Evolutionary conservation across 305 asterid genomes (phyloP).

Genomic region (Fraxinus baroniana): DNA sequence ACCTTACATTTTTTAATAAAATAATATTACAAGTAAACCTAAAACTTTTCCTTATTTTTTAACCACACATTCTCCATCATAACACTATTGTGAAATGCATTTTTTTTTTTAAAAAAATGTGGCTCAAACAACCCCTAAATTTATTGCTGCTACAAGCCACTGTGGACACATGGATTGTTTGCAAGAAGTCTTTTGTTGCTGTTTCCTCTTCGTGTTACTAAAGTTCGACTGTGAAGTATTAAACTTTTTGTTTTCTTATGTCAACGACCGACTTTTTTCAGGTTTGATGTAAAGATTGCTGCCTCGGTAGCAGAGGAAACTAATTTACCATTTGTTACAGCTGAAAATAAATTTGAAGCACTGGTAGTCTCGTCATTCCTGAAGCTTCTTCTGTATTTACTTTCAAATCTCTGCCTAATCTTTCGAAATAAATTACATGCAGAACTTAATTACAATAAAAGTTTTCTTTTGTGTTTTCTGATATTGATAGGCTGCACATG

Average conservation of each 20-base stretch:
- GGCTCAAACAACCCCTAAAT: background rate
- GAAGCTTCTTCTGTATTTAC: constrained; percentile 23
- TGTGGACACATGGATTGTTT: constrained; percentile 9
- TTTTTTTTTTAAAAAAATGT: background rate
- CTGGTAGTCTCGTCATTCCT: constrained; percentile 51
- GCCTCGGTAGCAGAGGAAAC: constrained; percentile 96
- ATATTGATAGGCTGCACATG: constrained; percentile 85
- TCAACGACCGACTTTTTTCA: constrained; percentile 30
- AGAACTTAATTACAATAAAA: background rate
- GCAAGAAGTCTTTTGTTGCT: constrained; percentile 13
- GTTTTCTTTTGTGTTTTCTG: constrained; percentile 4
- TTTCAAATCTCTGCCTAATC: background rate
- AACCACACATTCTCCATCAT: background rate
- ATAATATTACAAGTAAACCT: background rate
- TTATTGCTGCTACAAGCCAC: constrained; percentile 23
- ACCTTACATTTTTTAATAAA: background rate
- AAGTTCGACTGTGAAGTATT: background rate
- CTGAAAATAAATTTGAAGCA: constrained; percentile 98
- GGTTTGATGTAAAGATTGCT: constrained; percentile 90
- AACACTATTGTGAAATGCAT: background rate
- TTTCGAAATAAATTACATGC: background rate
- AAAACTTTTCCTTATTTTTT: background rate
- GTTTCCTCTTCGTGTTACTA: background rate
- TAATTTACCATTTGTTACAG: constrained; percentile 88
- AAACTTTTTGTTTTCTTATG: background rate